phyloP scores from a whole-genome alignment of 208 protist species.

The Leishmania tropica region DNA sequence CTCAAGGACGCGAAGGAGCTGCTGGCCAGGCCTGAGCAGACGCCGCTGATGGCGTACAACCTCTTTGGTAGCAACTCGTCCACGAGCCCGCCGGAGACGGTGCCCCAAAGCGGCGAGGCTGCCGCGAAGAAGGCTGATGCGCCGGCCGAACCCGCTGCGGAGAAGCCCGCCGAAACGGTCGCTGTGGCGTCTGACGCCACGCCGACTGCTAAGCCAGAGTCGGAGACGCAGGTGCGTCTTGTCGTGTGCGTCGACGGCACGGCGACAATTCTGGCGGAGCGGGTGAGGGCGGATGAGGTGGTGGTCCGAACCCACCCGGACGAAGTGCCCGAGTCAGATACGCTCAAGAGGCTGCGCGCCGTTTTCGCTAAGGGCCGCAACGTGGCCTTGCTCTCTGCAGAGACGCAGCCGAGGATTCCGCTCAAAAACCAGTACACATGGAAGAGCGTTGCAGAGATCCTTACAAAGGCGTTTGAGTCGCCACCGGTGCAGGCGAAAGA shows the following conservation, averaged over 20 bases:
- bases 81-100: not conserved
- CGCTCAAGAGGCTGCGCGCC: conserved; percentile 28
- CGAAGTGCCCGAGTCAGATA: conserved; percentile 25
- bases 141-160: not conserved
- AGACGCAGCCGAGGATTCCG: conserved; percentile 32
- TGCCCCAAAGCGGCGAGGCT: not conserved
- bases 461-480: conserved; percentile 28
- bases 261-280: conserved; percentile 9
- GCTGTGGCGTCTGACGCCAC: not conserved
- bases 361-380: conserved; percentile 37
- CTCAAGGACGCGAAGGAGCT: conserved; percentile 76
- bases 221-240: conserved; percentile 24
- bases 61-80: not conserved
- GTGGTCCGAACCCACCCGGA: conserved; percentile 15
- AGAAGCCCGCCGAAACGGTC: not conserved
- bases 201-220: not conserved
- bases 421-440: conserved; percentile 52
- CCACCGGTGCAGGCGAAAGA: conserved; percentile 11
- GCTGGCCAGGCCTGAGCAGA: conserved; percentile 45
- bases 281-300: conserved; percentile 32
- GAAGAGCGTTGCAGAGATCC: conserved; percentile 30
- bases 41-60: conserved; percentile 24
- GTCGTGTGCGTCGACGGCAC: conserved; percentile 29
- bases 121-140: not conserved
- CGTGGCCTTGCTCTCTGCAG: conserved; percentile 43